These are phyloP conservation scores for Heterobasidion occidentale DNA, from an alignment of 1,284 basidiomycete genomes.

Conservation along the genomic window DNA sequence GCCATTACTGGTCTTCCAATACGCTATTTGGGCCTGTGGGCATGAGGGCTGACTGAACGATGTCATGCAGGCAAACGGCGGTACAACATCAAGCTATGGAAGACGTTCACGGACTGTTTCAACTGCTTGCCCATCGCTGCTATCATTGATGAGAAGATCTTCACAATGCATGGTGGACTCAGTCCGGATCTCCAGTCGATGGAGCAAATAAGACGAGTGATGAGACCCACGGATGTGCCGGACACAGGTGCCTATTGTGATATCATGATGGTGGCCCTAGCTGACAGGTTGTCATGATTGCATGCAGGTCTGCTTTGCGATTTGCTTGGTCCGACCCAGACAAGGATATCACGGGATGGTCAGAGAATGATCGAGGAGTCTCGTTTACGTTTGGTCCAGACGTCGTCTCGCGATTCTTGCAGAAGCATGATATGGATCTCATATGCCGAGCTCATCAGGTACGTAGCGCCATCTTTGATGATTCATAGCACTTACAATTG, in stretches of 20 bases:
- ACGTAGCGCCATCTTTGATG: slow-evolving; percentile 19
- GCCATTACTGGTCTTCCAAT: slow-evolving; percentile 4
- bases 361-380: slow-evolving; percentile 97
- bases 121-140: slow-evolving; percentile 94
- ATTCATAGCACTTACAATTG: not conserved
- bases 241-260: slow-evolving; percentile 75
- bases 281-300: slow-evolving; percentile 3
- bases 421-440: slow-evolving; percentile 99
- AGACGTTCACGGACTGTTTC: slow-evolving; percentile 97
- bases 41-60: not conserved
- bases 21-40: not conserved
- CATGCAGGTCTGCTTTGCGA: slow-evolving; percentile 85
- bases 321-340: slow-evolving; percentile 99
- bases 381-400: slow-evolving; percentile 99
- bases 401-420: slow-evolving; percentile 95
- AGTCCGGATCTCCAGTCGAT: slow-evolving; percentile 98
- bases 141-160: slow-evolving; percentile 97
- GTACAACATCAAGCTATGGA: slow-evolving; percentile 98
- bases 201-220: slow-evolving; percentile 99
- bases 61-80: slow-evolving; percentile 76
- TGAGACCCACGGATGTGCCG: slow-evolving; percentile 98
- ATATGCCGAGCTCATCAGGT: slow-evolving; percentile 98
- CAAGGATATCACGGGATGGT: slow-evolving; percentile 99
- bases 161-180: slow-evolving; percentile 89
- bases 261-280: slow-evolving; percentile 3